Evolutionary conservation across 2,329 filamentous ascomycete species (phyloP).

Genomic region (Arthroderma uncinatum): DNA sequence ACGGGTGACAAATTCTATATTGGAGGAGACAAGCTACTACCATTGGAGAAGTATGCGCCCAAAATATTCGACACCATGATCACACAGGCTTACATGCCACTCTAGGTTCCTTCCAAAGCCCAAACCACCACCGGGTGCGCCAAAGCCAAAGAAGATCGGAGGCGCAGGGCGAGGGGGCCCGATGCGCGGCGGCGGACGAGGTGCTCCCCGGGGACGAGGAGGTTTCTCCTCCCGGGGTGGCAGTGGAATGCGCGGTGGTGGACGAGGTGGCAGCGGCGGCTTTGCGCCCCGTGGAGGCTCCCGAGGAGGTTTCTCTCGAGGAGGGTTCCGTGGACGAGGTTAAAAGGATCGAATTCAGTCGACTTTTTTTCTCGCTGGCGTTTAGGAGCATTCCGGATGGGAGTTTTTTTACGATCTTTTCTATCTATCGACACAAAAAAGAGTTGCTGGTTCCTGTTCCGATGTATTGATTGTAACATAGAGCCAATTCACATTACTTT

Average conservation of each 20-base stretch:
- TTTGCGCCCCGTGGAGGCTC: constrained; percentile 22
- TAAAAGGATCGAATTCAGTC: constrained; percentile 5
- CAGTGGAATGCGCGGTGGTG: constrained; percentile 34
- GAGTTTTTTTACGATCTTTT: constrained; percentile 4
- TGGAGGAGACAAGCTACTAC: constrained; percentile 83
- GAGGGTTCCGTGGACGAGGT: constrained; percentile 24
- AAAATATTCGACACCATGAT: not conserved
- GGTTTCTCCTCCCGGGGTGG: constrained; percentile 38
- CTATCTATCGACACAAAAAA: not conserved
- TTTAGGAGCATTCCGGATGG: constrained; percentile 14
- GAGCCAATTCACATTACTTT: not conserved
- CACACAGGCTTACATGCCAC: not conserved
- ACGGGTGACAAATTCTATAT: constrained; percentile 96
- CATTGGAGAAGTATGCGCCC: constrained; percentile 62
- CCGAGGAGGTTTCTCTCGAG: constrained; percentile 25
- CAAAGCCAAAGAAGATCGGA: constrained; percentile 59
- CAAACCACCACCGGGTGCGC: constrained; percentile 56
- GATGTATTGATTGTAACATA: constrained; percentile 1
- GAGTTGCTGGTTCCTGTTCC: not conserved
- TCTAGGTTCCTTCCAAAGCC: constrained; percentile 80
- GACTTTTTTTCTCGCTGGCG: constrained; percentile 14
- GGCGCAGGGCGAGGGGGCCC: constrained; percentile 43
- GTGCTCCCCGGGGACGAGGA: constrained; percentile 42
- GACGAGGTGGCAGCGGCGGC: constrained; percentile 32
- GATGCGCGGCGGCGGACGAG: constrained; percentile 26